Evolutionary conservation across 2,329 filamentous ascomycete species (phyloP).

Genomic region (Fusarium sp.): DNA sequence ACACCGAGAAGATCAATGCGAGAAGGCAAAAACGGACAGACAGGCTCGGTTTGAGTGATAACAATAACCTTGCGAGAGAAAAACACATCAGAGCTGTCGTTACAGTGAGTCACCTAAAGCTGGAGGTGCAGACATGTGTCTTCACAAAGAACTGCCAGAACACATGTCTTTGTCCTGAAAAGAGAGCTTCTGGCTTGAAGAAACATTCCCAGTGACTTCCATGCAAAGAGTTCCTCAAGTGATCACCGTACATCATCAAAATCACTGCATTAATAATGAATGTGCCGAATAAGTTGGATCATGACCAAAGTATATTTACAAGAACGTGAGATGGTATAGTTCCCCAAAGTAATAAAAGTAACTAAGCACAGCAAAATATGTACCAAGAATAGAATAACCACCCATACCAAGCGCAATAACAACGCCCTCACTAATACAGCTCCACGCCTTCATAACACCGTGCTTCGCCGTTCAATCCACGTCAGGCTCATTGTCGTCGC

Average conservation of each 20-base stretch:
- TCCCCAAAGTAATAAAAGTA: conserved; percentile 32
- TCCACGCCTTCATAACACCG: conserved; percentile 3
- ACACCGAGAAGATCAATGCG: not conserved
- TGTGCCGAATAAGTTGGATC: not conserved
- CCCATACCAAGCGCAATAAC: conserved; percentile 4
- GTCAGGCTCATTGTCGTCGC: conserved; percentile 56
- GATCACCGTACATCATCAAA: not conserved
- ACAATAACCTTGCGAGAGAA: too few species aligned
- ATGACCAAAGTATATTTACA: conserved; percentile 5
- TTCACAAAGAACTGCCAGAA: too few species aligned
- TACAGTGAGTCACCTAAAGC: too few species aligned
- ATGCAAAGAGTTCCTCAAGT: not conserved
- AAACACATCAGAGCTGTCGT: too few species aligned
- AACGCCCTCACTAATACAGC: not conserved
- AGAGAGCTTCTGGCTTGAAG: not conserved
- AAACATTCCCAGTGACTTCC: not conserved
- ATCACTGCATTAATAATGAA: not conserved
- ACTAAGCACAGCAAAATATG: conserved; percentile 23
- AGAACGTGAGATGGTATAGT: conserved; percentile 36
- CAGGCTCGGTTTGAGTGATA: too few species aligned
- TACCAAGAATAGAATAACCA: conserved; percentile 29
- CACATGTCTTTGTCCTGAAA: too few species aligned
- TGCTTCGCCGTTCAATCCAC: conserved; percentile 38
- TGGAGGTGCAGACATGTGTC: too few species aligned
- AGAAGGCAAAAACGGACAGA: not conserved